Evolutionary conservation across 2,329 filamentous ascomycete genomes (phyloP), one percentile per base, ranked within the genome.

Genomic region (Claviceps maximensis): DNA sequence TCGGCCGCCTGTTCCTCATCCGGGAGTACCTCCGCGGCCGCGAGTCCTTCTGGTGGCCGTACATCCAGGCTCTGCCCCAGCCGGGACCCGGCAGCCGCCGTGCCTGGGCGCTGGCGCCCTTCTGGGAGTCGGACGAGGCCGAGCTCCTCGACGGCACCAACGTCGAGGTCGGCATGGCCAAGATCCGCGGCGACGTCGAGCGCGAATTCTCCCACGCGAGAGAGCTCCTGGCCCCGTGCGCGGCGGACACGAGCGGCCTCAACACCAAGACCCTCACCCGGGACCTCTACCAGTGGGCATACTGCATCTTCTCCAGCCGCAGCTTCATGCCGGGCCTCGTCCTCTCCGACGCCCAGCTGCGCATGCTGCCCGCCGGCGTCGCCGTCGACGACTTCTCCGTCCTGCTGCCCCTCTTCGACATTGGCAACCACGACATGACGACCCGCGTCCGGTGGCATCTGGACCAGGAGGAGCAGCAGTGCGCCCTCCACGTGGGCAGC

Each of bases 351-450:
- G 53, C 60, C 2, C 56, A 68, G 19, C 59, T 53, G 49, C 52
- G 48, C 27, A 2, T 25, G 55, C 62, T 70, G 3, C 63, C 69
- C 0, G 53, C 66, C 1, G 62, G 64, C 9, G 61, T 66, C 1
- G 57, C 62, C 33, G 33, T 71, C 4, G 79, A 84, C 50, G 78
- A 81, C 59, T 83, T 86, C 54, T 84, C 83, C 1, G 74, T 88
- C 8, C 71, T 89, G 5, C 71, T 88, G 36, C 86, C 86, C 1
- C 70, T 88, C 3, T 77, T 87, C 53, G 86, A 89, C 62, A 73
- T 89, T 29, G 80, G 79, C 12, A 89, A 89, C 61, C 86, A 89
- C 62, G 77, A 78, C 50, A 82, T 83, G 48, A 68, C 76, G 21
- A 75, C 81, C 0, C 68, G 74, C 44, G 76, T 82, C 1, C 67